A percentile compares a stretch with the other conserved stretches of the same genome.
Conservation (phyloP, 805 yeast species). For the Suhomyces faveliae region DNA sequence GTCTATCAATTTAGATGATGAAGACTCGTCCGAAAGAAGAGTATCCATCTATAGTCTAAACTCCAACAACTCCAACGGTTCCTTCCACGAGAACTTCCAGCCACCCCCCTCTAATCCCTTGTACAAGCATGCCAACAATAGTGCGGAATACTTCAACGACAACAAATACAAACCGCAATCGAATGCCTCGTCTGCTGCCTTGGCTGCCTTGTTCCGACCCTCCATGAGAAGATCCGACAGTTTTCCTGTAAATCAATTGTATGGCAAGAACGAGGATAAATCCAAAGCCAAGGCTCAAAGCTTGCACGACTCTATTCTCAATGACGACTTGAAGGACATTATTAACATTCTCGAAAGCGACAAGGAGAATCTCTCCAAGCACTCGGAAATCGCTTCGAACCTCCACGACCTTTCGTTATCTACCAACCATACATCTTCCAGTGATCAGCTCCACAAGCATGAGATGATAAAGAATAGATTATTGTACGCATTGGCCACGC, state of each 20-base stretch:
- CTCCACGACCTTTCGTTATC: slow-evolving; percentile 57
- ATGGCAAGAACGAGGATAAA: slow-evolving; percentile 8
- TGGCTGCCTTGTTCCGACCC: slow-evolving; percentile 45
- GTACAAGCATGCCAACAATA: slow-evolving; percentile 16
- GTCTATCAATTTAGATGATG: slow-evolving; percentile 14
- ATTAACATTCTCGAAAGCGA: slow-evolving; percentile 47
- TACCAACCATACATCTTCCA: slow-evolving; percentile 25
- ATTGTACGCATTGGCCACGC: slow-evolving; percentile 65
- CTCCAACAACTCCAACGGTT: slow-evolving; percentile 10
- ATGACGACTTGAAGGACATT: slow-evolving; percentile 48
- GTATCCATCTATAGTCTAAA: slow-evolving; percentile 8
- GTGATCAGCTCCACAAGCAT: slow-evolving; percentile 28
- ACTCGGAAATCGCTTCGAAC: slow-evolving; percentile 48
- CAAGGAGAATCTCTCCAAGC: slow-evolving; percentile 25
- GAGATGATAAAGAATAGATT: slow-evolving; percentile 45
- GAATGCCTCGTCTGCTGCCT: slow-evolving; percentile 48
- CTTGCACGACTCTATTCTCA: slow-evolving; percentile 19
- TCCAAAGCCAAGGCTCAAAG: not conserved
- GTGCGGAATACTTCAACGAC: slow-evolving; percentile 16
- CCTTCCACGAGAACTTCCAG: not conserved
- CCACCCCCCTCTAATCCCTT: slow-evolving; percentile 9
- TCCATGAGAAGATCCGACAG: slow-evolving; percentile 36
- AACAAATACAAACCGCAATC: slow-evolving; percentile 24
- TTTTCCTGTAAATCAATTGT: slow-evolving; percentile 25
- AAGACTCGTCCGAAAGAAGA: slow-evolving; percentile 5